Evolutionary conservation across 371 early-diverging fungal genomes (phyloP), one percentile per base, ranked within the genome.

Genomic region (Homolaphlyctis polyrhiza): DNA sequence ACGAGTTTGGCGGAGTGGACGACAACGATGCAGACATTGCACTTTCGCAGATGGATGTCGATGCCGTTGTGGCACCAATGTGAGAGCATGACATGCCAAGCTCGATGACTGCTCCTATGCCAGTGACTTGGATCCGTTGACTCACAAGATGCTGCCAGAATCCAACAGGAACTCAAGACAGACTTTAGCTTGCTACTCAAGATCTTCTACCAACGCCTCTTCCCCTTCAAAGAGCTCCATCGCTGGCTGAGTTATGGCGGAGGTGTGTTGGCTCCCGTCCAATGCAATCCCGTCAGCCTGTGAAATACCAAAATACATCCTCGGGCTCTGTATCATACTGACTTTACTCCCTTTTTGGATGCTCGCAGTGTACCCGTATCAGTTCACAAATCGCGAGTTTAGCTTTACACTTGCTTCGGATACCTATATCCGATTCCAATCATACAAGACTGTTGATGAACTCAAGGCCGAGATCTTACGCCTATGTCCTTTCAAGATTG

Each of bases 361-460:
- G 18, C 45, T 45, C 23, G 14, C 39, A 76, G 78, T 72, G 29
- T 62, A 69, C 29, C 81, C 80, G 45, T 81, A 81, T 34, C 76
- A 83, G 63, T 93, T 94, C 59, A 75, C 82, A 27, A 83, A 91
- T 66, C 88, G 99, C 63, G 99, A 99, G 79, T 91, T 99, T 73
- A 91, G 94, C 71, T 97, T 97, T 70, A 91, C 90, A 0, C 77
- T 95, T 25, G 73, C 58, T 63, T 81, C 66, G 61, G 94, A 91
- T 25, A 84, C 86, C 27, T 97, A 92, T 68, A 72, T 96, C 35
- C 90, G 99, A 27, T 97, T 89, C 82, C 86, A 91, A 58, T 93
- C 95, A 2, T 98, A 91, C 70, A 73, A 73, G 29, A 83, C 79
- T 64, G 62, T 66, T 0, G 87, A 87, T 13, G 91, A 89, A 27